A percentile compares a stretch with the other conserved stretches of the same genome.
phyloP scores from a whole-genome alignment of 371 early-diverging fungal genomes.

The Mortierella sp. region DNA sequence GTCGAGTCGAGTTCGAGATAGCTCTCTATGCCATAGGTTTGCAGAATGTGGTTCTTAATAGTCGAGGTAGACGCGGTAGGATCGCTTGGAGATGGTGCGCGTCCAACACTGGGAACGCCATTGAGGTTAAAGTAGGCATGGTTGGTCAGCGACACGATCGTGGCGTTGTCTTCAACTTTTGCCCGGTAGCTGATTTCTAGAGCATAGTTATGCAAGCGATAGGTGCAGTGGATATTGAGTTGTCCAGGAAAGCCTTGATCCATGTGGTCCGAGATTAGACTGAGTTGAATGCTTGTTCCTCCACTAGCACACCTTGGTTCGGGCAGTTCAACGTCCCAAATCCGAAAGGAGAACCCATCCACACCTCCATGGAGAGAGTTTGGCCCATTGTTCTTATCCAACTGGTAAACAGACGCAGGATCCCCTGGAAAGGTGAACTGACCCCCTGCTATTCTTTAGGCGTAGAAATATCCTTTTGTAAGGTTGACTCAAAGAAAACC shows the following conservation, averaged over 20 bases:
- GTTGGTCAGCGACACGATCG: constrained; percentile 61
- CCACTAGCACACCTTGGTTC: constrained; percentile 19
- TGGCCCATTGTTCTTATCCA: constrained; percentile 60
- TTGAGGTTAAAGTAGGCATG: constrained; percentile 71
- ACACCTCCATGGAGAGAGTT: constrained; percentile 64
- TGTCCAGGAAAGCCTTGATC: constrained; percentile 65
- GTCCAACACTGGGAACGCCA: constrained; percentile 58
- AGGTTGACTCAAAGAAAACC: not conserved
- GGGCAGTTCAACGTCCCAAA: constrained; percentile 49
- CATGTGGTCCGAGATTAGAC: constrained; percentile 47
- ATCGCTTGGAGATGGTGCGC: not conserved
- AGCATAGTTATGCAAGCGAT: constrained; percentile 40
- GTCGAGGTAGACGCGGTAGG: not conserved
- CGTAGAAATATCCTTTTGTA: not conserved
- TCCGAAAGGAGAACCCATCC: constrained; percentile 54
- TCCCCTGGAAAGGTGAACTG: constrained; percentile 49
- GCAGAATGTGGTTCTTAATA: constrained; percentile 56
- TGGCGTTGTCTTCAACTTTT: constrained; percentile 10
- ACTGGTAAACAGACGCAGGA: constrained; percentile 47
- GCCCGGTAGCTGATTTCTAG: constrained; percentile 54
- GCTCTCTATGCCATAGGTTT: constrained; percentile 61
- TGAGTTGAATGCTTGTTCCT: constrained; percentile 26
- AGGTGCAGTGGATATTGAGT: constrained; percentile 51
- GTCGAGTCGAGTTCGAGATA: constrained; percentile 63
- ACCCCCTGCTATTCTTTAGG: constrained; percentile 57